phyloP scores from a whole-genome alignment of 139 green algal genomes.

The Zygnema circumcarinatum region DNA sequence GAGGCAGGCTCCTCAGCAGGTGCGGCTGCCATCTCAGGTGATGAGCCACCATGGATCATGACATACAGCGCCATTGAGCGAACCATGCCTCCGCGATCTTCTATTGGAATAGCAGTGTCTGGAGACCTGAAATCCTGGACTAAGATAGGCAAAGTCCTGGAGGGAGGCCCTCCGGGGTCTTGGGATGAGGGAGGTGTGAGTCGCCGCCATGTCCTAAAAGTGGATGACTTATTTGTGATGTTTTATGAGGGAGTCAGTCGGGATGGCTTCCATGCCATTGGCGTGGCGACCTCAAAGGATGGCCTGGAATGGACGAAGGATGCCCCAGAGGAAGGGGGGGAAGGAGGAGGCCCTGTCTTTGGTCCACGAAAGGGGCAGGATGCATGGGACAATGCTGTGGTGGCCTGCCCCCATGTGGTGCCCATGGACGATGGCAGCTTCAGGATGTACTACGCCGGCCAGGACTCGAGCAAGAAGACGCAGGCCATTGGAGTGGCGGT shows the following conservation, averaged over 20 bases:
- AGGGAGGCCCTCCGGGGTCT: neutral
- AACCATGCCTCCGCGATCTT: neutral
- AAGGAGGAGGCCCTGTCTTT: constrained; percentile 3
- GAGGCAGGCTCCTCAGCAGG: neutral
- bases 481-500: neutral
- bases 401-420: constrained; percentile 7
- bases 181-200: constrained; percentile 15
- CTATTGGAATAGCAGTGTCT: neutral
- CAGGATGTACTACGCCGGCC: constrained; percentile 12
- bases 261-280: constrained; percentile 5
- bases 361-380: neutral
- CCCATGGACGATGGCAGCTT: neutral
- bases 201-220: neutral
- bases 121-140: neutral
- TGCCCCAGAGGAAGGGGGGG: neutral
- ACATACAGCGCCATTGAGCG: constrained; percentile 1
- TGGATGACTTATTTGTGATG: constrained; percentile 4
- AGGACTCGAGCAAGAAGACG: neutral
- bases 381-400: constrained; percentile 8
- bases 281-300: constrained; percentile 13
- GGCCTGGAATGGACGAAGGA: constrained; percentile 17
- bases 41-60: neutral
- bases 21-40: neutral
- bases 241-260: constrained; percentile 25
- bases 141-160: neutral